Evolutionary conservation across 495 filamentous ascomycete genomes (phyloP).

Genomic region (Tuber borchii): DNA sequence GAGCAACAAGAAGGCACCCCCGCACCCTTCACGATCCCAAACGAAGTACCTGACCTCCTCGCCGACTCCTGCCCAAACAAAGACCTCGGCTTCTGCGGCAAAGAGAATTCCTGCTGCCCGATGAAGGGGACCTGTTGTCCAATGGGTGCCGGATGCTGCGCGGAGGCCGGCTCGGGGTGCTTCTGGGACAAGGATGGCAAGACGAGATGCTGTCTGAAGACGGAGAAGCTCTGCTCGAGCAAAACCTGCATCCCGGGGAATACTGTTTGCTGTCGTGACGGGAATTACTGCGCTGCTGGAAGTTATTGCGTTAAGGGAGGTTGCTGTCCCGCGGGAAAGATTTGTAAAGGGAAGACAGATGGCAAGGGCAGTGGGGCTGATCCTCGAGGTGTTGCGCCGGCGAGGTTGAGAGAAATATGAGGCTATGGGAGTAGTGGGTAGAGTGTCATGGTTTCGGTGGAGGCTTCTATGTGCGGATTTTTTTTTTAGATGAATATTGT

Average conservation of each 20-base stretch:
- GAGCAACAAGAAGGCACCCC: neutral
- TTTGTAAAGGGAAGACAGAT: slow-evolving; percentile 26
- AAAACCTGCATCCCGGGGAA: slow-evolving; percentile 36
- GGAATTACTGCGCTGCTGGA: slow-evolving; percentile 27
- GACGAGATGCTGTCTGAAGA: slow-evolving; percentile 24
- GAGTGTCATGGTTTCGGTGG: neutral
- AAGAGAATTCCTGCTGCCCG: slow-evolving; percentile 15
- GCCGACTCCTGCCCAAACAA: neutral
- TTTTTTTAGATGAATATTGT: neutral
- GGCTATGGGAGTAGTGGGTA: neutral
- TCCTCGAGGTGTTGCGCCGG: slow-evolving; percentile 20
- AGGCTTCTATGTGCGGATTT: neutral
- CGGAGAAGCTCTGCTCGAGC: slow-evolving; percentile 29
- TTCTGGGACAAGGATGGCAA: slow-evolving; percentile 30
- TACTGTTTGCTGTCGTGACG: slow-evolving; percentile 24
- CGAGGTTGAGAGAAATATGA: neutral
- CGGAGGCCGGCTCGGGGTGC: slow-evolving; percentile 25
- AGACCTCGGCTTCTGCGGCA: neutral
- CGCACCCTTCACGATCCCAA: neutral
- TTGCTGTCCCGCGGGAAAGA: slow-evolving; percentile 27
- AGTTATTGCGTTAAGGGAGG: slow-evolving; percentile 32
- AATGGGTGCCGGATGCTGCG: slow-evolving; percentile 23
- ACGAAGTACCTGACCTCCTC: neutral
- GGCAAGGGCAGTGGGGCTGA: slow-evolving; percentile 26
- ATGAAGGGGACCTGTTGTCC: slow-evolving; percentile 33